Base-by-base conservation (phyloP, 208 protist genomes). In the Crithidia sp. region DNA sequence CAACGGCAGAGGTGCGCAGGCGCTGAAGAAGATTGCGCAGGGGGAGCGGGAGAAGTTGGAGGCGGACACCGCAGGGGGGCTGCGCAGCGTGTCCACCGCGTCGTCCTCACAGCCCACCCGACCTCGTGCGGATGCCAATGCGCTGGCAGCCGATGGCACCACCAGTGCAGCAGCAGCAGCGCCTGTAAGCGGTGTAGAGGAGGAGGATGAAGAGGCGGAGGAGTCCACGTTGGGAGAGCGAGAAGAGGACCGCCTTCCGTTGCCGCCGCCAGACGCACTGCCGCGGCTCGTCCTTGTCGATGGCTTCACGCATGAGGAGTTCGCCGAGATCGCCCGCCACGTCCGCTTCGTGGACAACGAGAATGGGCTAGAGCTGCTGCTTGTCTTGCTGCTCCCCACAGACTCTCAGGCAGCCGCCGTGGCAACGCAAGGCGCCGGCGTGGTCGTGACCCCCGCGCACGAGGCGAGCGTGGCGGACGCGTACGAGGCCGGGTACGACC, bases 281-380 rank as follows among this genome's bases (percentile, higher is more conserved):
- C 79, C 89, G 4, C 81, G 79, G 3, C 79, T 96, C 10, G 87
- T 96, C 28, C 54, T 96, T 49, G 84, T 96, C 0, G 92, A 96
- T 71, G 66, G 70, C 71, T 96, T 87, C 74, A 94, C 92, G 43
- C 92, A 96, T 71, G 92, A 96, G 62, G 80, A 84, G 19, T 87
- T 91, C 36, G 54, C 44, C 41, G 89, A 95, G 40, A 92, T 95
- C 72, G 65, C 88, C 14, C 70, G 84, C n/a, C 81, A 92, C 54
- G 40, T 96, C 9, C 83, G 92, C 49, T 89, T 75, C 58, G 64
- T 95, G 14, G 89, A 96, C 63, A 45, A 79, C 50, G 77, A 93
- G 59, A 80, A 89, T 60, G 83, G 82, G 36, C 61, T 96, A 55
- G 62, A 87, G 66, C 76, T 94, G 47, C 77, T 95, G 19, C 70